These are phyloP conservation scores for Pichia scutulata DNA, from an alignment of 805 yeast genomes.

Conservation along the genomic window DNA sequence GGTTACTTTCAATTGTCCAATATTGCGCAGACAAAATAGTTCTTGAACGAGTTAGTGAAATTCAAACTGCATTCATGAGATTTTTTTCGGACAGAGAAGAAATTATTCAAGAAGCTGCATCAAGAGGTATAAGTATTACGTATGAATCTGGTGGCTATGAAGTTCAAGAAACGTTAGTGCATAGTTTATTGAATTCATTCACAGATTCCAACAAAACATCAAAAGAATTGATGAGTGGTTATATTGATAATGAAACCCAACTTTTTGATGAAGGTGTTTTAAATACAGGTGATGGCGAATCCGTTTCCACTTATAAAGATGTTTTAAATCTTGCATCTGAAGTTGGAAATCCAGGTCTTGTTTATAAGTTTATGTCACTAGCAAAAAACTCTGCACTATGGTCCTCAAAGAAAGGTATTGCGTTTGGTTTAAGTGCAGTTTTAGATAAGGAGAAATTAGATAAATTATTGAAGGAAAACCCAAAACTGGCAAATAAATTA, in stretches of 20 bases:
- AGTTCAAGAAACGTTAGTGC: conserved; percentile 64
- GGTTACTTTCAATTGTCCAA: conserved; percentile 77
- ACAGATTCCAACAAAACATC: conserved; percentile 53
- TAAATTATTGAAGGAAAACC: conserved; percentile 47
- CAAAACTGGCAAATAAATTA: conserved; percentile 47
- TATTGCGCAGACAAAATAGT: conserved; percentile 48
- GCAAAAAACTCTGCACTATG: conserved; percentile 84
- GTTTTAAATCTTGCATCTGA: conserved; percentile 83
- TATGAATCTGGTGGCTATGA: conserved; percentile 70
- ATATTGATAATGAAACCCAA: conserved; percentile 71
- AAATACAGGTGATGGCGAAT: conserved; percentile 75
- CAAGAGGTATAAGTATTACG: conserved; percentile 75
- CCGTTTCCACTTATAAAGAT: conserved; percentile 87
- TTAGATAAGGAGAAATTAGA: conserved; percentile 72
- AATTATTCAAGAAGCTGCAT: conserved; percentile 84
- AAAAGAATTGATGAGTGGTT: conserved; percentile 46
- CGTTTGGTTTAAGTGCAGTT: conserved; percentile 84
- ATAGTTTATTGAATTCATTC: conserved; percentile 65
- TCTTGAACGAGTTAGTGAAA: conserved; percentile 42
- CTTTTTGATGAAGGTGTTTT: conserved; percentile 77
- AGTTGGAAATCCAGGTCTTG: conserved; percentile 91
- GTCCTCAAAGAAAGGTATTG: conserved; percentile 91
- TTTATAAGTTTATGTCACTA: conserved; percentile 87
- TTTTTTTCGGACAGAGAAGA: conserved; percentile 80
- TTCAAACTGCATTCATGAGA: conserved; percentile 70